These are phyloP conservation scores for Collariella sp. DNA, from an alignment of 495 filamentous ascomycete genomes.

Conservation along the genomic window DNA sequence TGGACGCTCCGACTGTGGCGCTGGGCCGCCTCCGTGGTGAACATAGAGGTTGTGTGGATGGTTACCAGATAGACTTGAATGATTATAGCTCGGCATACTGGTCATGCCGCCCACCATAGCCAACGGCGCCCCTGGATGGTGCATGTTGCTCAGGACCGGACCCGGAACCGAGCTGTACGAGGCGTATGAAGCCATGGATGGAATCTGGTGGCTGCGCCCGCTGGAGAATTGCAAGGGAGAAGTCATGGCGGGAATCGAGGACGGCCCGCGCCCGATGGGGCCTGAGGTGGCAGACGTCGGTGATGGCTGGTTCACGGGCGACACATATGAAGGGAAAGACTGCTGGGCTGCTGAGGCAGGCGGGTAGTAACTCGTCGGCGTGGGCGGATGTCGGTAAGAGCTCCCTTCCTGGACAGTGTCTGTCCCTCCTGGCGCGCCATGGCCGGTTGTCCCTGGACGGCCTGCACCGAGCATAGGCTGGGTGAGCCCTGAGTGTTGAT, in stretches of 20 bases:
- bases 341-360: constrained; percentile 60
- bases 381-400: constrained; percentile 55
- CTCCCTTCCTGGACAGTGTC: constrained; percentile 4
- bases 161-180: constrained; percentile 38
- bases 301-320: constrained; percentile 32
- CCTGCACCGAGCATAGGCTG: constrained; percentile 10
- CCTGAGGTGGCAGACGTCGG: constrained; percentile 7
- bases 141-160: constrained; percentile 67
- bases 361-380: constrained; percentile 45
- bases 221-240: constrained; percentile 16
- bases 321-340: constrained; percentile 45
- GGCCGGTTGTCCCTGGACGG: constrained; percentile 28
- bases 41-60: constrained; percentile 23
- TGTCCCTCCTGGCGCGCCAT: constrained; percentile 1
- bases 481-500: constrained; percentile 17
- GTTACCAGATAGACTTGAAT: constrained; percentile 39
- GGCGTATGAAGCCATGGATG: constrained; percentile 11
- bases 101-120: constrained; percentile 54
- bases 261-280: constrained; percentile 25
- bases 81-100: constrained; percentile 39
- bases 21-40: constrained; percentile 28
- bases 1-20: constrained; percentile 43
- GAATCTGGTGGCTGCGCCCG: constrained; percentile 24
- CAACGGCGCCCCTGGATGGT: constrained; percentile 64
- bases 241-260: constrained; percentile 38